Evolutionary conservation across 768 basidiomycete species (phyloP).

Genomic region (Suillus cothurnatus): DNA sequence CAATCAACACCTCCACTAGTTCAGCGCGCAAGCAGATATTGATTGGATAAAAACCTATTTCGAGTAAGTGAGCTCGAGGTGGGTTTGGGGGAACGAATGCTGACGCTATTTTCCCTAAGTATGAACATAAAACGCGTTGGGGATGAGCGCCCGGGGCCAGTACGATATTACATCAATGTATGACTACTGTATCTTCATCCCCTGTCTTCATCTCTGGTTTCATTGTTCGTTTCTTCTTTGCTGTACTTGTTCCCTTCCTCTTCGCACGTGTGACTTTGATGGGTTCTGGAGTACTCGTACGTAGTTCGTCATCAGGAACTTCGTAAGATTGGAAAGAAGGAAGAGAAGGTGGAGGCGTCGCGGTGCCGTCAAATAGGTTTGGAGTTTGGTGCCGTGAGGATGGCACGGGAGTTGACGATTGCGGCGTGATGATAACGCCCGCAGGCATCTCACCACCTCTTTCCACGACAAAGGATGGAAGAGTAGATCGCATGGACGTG

Average conservation of each 20-base stretch:
- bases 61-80: neutral
- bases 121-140: neutral
- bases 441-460: conserved; percentile 86
- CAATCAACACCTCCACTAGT: neutral
- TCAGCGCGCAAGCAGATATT: neutral
- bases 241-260: conserved; percentile 52
- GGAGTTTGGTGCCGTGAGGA: conserved; percentile 26
- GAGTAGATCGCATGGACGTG: conserved; percentile 38
- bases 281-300: conserved; percentile 62
- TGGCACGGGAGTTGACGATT: conserved; percentile 30
- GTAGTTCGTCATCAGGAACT: conserved; percentile 45
- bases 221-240: conserved; percentile 69
- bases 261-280: conserved; percentile 77
- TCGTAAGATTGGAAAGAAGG: conserved; percentile 57
- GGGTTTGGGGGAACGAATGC: neutral
- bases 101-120: neutral
- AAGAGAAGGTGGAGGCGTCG: conserved; percentile 39
- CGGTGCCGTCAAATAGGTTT: conserved; percentile 30
- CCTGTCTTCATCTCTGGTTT: conserved; percentile 19
- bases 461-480: conserved; percentile 65
- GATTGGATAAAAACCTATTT: neutral
- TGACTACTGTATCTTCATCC: neutral
- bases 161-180: neutral
- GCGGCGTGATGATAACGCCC: conserved; percentile 37
- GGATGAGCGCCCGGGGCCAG: neutral